These are phyloP conservation scores for Coprinellus aureogranulatus DNA, from an alignment of 768 basidiomycete species.

Conservation along the genomic window DNA sequence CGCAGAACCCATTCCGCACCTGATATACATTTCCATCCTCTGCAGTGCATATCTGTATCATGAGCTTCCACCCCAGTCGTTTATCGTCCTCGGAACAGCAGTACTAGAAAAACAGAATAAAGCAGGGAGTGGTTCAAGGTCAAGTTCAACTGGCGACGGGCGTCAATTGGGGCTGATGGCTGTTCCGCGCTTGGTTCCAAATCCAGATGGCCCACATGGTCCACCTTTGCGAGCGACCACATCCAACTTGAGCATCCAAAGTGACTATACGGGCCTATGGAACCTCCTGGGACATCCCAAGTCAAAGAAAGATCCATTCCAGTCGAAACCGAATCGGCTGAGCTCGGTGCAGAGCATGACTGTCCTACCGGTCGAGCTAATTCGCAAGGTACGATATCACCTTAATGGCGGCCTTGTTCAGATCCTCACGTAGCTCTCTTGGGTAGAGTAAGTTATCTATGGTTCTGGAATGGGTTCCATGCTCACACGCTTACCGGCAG, in stretches of 20 bases:
- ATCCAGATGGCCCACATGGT: neutral
- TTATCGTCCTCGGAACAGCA: neutral
- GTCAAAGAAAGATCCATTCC: too few relatives aligned
- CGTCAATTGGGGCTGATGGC: slow-evolving; percentile 1
- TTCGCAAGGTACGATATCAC: neutral
- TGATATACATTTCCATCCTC: slow-evolving; percentile 64
- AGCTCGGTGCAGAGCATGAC: too few relatives aligned
- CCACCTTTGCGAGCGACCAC: neutral
- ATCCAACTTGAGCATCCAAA: neutral
- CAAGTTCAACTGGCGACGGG: neutral
- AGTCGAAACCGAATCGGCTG: too few relatives aligned
- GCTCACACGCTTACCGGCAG: neutral
- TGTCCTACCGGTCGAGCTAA: neutral
- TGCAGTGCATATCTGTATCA: slow-evolving; percentile 66
- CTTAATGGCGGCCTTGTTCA: too few relatives aligned
- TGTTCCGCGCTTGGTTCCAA: neutral
- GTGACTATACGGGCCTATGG: neutral
- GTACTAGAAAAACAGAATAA: neutral
- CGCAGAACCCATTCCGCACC: slow-evolving; percentile 31
- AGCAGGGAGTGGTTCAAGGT: neutral
- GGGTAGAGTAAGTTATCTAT: neutral
- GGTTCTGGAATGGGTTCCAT: neutral
- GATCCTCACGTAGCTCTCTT: too few relatives aligned
- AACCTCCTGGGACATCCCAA: too few relatives aligned
- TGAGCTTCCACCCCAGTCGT: slow-evolving; percentile 21